These are phyloP conservation scores for Didymella sp. DNA, from an alignment of 2,329 filamentous ascomycete genomes.

Conservation along the genomic window DNA sequence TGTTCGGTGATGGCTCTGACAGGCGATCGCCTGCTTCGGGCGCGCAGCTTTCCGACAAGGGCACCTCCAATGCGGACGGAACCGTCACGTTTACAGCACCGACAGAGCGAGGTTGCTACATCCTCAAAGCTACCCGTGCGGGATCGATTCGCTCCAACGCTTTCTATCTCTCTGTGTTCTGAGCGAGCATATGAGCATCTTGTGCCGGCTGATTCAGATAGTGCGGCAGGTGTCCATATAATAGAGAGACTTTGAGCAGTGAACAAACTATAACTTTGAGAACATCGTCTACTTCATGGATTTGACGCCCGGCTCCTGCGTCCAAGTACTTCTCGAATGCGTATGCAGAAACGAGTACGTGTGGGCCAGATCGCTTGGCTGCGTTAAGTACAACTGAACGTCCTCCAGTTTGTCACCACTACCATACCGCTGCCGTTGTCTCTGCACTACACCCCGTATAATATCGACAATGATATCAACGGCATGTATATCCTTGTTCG, in stretches of 20 bases:
- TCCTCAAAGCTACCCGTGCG: neutral
- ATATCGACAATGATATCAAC: neutral
- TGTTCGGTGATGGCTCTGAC: neutral
- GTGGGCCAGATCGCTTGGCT: conserved; percentile 22
- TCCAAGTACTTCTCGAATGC: conserved; percentile 34
- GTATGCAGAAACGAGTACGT: conserved; percentile 32
- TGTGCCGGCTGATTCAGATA: too few species aligned
- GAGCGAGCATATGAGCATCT: neutral
- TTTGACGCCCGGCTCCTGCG: conserved; percentile 32
- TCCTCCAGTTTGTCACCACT: conserved; percentile 4
- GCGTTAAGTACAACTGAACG: conserved; percentile 13
- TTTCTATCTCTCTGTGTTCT: neutral
- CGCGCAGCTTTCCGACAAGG: neutral
- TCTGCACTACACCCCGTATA: neutral
- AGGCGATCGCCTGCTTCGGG: neutral
- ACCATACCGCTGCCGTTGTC: conserved; percentile 1
- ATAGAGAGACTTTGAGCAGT: too few species aligned
- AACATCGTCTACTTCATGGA: conserved; percentile 26
- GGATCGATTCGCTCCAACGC: neutral
- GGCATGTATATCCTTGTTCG: conserved; percentile 9
- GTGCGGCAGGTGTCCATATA: too few species aligned
- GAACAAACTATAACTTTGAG: conserved; percentile 20
- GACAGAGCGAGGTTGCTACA: neutral
- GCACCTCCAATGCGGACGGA: neutral
- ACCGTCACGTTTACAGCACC: neutral